Evolutionary conservation across 1,284 basidiomycete species (phyloP).

Genomic region (Singerocomus inundabilis): DNA sequence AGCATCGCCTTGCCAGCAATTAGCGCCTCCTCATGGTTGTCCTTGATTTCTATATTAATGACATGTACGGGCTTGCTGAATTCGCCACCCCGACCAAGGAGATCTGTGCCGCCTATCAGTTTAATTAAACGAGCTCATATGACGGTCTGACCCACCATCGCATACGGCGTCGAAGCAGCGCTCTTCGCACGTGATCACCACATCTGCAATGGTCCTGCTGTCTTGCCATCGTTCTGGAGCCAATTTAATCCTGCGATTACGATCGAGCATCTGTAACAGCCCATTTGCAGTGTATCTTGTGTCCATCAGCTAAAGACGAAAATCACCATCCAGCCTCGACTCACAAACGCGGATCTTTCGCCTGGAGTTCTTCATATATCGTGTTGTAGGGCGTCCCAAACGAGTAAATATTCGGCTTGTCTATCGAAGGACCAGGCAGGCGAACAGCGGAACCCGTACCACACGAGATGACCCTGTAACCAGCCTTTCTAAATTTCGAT

Average conservation of each 20-base stretch:
- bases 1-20: constrained; percentile 96
- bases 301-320: constrained; percentile 15
- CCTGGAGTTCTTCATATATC: constrained; percentile 91
- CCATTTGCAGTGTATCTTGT: constrained; percentile 92
- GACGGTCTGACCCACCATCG: constrained; percentile 66
- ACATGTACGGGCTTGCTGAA: constrained; percentile 93
- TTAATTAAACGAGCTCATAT: constrained; percentile 11
- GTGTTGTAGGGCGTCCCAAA: constrained; percentile 99
- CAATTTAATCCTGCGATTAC: constrained; percentile 88
- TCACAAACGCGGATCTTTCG: constrained; percentile 84
- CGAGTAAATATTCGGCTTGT: constrained; percentile 96
- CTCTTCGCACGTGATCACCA: constrained; percentile 99
- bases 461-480: constrained; percentile 88
- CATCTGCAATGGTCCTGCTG: constrained; percentile 80
- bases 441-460: constrained; percentile 98
- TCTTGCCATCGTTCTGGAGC: constrained; percentile 99
- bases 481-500: constrained; percentile 64
- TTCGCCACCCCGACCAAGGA: constrained; percentile 87
- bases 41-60: constrained; percentile 98
- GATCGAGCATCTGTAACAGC: constrained; percentile 95
- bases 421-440: constrained; percentile 92
- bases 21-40: constrained; percentile 97
- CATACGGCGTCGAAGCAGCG: constrained; percentile 98
- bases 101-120: constrained; percentile 53
- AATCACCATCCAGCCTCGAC: constrained; percentile 30